Evolutionary conservation across 768 basidiomycete genomes (phyloP), one percentile per base, ranked within the genome.

Genomic region (Auricularia auricula-judae): DNA sequence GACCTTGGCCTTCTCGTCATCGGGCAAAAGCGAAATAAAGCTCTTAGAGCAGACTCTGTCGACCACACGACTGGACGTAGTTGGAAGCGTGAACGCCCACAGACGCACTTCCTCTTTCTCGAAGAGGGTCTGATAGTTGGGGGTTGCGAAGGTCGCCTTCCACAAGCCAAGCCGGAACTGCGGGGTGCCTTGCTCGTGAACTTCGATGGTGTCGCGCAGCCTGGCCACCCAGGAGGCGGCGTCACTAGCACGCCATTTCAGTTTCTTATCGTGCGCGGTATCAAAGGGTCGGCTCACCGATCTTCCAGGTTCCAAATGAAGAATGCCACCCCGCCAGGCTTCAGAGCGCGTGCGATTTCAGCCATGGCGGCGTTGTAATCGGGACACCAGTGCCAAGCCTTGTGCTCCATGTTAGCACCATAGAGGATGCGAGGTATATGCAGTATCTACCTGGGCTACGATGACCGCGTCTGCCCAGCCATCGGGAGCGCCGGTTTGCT

Each of bases 351-450:
- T 7, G 84, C 81, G 68, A 96, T 90, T 72, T 97, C 94, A 0
- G 74, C 74, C 21, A 84, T 80, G 0, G 94, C 92, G 62, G 77
- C 78, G 58, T 84, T 81, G 71, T 86, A 88, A 72, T 94, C 83
- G 10, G 87, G 88, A 67, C 89, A 90, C 95, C 95, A 98, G 76
- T 98, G 95, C 74, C 87, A 97, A 16, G 95, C 95, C 86, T 95
- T 72, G 8, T 14, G 39, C 39, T 14, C 33, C 4, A 29, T 29
- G 39, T 14, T 42, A 60, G 51, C n/a, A 36, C 16, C 29, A 29
- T 29, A 29, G 29, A 29, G 29, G 29, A 29, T 29, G 29, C 29
- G 29, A 29, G 29, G 29, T 29, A 29, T 29, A 29, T 29, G 29
- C 29, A 29, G 29, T 14, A 65, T 71, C 18, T 68, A 86, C 87